Conservation (phyloP, 78 protist genomes). For the Monocercomonoides exilis region DNA sequence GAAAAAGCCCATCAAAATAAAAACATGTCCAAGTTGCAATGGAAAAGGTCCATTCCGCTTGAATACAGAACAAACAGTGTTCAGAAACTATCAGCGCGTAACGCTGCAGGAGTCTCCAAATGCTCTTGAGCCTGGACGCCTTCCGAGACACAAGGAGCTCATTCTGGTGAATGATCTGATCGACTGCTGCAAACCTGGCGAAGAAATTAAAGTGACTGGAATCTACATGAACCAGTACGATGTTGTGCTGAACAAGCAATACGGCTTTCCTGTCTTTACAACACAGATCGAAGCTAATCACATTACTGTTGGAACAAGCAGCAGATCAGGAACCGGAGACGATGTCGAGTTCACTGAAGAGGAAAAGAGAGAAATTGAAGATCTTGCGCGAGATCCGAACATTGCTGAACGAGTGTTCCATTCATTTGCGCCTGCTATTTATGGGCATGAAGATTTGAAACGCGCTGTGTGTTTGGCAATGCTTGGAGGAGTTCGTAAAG, state of each 20-base stretch:
- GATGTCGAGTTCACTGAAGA: conserved; percentile 59
- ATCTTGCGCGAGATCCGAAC: conserved; percentile 51
- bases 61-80: conserved; percentile 60
- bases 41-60: conserved; percentile 71
- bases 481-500: conserved; percentile 87
- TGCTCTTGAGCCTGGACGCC: conserved; percentile 94
- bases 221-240: conserved; percentile 56
- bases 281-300: conserved; percentile 91
- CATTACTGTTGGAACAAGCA: conserved; percentile 19
- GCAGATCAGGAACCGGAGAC: background rate
- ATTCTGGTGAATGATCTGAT: conserved; percentile 78
- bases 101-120: conserved; percentile 95
- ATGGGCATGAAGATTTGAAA: conserved; percentile 93
- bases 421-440: conserved; percentile 94
- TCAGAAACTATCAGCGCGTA: conserved; percentile 85
- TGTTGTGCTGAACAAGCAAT: conserved; percentile 50
- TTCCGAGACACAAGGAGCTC: conserved; percentile 90
- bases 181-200: conserved; percentile 91
- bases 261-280: conserved; percentile 95
- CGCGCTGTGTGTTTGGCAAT: conserved; percentile 82
- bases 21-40: conserved; percentile 59
- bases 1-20: background rate
- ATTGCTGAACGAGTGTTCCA: conserved; percentile 53
- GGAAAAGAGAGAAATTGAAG: conserved; percentile 58
- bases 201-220: conserved; percentile 68